phyloP scores from a whole-genome alignment of 2,329 filamentous ascomycete genomes.

The Scedosporium dehoogii region DNA sequence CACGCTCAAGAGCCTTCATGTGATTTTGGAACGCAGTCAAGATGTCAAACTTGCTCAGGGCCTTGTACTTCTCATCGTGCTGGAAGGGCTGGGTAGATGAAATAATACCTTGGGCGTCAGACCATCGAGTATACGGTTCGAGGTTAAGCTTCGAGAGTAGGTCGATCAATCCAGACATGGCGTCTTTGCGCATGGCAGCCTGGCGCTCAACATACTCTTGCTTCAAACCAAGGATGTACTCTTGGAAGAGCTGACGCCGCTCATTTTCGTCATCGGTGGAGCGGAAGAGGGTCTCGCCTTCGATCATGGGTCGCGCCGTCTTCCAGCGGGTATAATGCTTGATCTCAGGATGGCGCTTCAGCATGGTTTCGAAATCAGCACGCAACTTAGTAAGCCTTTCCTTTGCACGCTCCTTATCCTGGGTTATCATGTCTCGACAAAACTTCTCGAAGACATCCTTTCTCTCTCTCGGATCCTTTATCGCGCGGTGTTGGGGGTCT shows the following conservation, averaged over 20 bases:
- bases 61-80: conserved; percentile 73
- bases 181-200: conserved; percentile 60
- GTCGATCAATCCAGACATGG: conserved; percentile 72
- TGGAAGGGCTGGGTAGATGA: conserved; percentile 68
- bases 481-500: conserved; percentile 84
- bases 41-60: conserved; percentile 80
- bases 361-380: conserved; percentile 90
- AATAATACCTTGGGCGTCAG: conserved; percentile 76
- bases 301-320: conserved; percentile 86
- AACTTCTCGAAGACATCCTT: conserved; percentile 93
- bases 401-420: conserved; percentile 91
- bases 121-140: conserved; percentile 91
- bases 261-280: conserved; percentile 82
- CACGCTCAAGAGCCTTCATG: conserved; percentile 83
- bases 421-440: conserved; percentile 75
- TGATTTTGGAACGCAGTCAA: conserved; percentile 90
- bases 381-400: conserved; percentile 87
- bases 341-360: conserved; percentile 93
- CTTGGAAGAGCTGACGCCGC: conserved; percentile 81
- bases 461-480: conserved; percentile 86
- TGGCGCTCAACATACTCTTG: conserved; percentile 72
- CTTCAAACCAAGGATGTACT: conserved; percentile 80
- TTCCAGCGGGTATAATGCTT: conserved; percentile 96
- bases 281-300: conserved; percentile 90
- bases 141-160: conserved; percentile 72